Conservation (phyloP, 495 filamentous ascomycete genomes). For the Penicillium herquei region DNA sequence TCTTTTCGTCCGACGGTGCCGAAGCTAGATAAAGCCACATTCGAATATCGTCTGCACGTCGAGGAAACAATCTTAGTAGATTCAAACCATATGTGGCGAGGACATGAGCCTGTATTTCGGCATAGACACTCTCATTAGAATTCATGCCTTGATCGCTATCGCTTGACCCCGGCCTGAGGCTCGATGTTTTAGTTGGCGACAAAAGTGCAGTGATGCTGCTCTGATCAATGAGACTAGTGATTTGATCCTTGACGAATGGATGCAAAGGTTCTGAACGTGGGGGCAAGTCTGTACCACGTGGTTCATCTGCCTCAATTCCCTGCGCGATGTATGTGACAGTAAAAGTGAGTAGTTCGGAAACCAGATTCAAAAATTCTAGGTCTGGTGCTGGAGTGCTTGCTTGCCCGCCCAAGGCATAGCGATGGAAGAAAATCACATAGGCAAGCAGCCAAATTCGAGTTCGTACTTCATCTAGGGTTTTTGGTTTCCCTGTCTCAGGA, state of each 20-base stretch:
- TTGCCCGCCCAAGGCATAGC: slow-evolving; percentile 46
- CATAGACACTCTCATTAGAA: slow-evolving; percentile 8
- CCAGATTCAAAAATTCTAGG: slow-evolving; percentile 60
- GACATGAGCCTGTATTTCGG: slow-evolving; percentile 61
- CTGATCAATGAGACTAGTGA: slow-evolving; percentile 65
- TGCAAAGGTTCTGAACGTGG: slow-evolving; percentile 41
- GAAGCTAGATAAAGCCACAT: slow-evolving; percentile 93
- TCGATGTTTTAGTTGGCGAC: slow-evolving; percentile 37
- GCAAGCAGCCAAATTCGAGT: slow-evolving; percentile 71
- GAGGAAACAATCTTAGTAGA: slow-evolving; percentile 81
- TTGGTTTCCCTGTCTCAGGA: slow-evolving; percentile 26
- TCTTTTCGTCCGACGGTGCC: slow-evolving; percentile 42
- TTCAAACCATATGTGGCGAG: slow-evolving; percentile 87
- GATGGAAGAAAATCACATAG: slow-evolving; percentile 76
- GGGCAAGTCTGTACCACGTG: slow-evolving; percentile 30
- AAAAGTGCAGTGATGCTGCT: slow-evolving; percentile 60
- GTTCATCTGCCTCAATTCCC: slow-evolving; percentile 53
- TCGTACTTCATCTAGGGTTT: slow-evolving; percentile 29
- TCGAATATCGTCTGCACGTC: slow-evolving; percentile 80
- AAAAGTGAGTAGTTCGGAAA: slow-evolving; percentile 62
- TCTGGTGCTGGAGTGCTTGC: slow-evolving; percentile 43
- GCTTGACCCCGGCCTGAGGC: slow-evolving; percentile 4
- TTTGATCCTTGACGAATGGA: slow-evolving; percentile 57
- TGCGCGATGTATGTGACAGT: slow-evolving; percentile 57
- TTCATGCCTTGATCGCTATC: too few relatives aligned